Evolutionary conservation across 768 basidiomycete genomes (phyloP), one percentile per base, ranked within the genome.

Genomic region (Pholiota molesta): DNA sequence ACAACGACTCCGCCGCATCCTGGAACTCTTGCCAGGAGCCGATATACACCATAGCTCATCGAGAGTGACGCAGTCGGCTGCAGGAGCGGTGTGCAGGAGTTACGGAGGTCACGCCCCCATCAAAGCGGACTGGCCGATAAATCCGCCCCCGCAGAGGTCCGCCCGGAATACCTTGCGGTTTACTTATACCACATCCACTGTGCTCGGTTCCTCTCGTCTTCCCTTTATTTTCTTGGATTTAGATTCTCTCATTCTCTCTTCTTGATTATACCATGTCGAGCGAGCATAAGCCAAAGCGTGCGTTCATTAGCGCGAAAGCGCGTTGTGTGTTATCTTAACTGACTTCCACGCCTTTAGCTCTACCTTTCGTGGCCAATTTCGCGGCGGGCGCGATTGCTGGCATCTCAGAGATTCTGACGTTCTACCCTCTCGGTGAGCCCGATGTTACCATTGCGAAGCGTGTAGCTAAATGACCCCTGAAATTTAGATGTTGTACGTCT

Each of bases 361-460:
- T 94, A 52, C 93, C 93, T 1, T 95, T 95, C 77, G 71, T 84
- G 59, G 92, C 95, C 65, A 97, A 93, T 70, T 99, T 99, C 71
- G 84, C 89, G 1, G 95, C 97, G 0, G 97, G 97, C 51, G 97
- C 97, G 5, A 95, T 99, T 68, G 97, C 97, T 65, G 97, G 97
- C 60, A 86, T 93, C 65, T 89, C 90, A 4, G 88, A 90, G 72
- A 91, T 91, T 65, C 75, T 91, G 62, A 91, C 91, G 4, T 93
- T 95, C 72, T 96, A 95, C 68, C 94, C 95, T 61, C 88, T 96
- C 64, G 94, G 92, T 94, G 71, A 69, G 88, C 71, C 55, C 23
- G 11, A 23, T 17, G 26, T 31, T 37, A 13, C 21, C 58, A 55
- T 66, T 51, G 23, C 61, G 21, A 53, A 16, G 3, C 54, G 40